Percentiles rank a stretch among this genome's conserved stretches.
Evolutionary conservation across 306 rosid species (phyloP).

Genomic region (Vachellia pachyceras): DNA sequence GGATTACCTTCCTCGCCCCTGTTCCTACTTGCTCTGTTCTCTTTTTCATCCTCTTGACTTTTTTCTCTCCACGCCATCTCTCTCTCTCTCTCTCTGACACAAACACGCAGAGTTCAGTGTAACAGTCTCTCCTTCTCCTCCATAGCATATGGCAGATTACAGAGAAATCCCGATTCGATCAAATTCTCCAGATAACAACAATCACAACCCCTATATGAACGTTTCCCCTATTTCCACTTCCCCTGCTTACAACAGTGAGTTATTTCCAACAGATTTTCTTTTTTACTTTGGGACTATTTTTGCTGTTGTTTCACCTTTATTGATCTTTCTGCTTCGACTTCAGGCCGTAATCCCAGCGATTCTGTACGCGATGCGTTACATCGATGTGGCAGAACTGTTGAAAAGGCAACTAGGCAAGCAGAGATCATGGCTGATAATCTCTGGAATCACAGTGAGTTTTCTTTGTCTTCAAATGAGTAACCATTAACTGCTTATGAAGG

Average conservation of each 20-base stretch:
- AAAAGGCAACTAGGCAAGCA: slow-evolving; percentile 61
- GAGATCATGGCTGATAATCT: slow-evolving; percentile 58
- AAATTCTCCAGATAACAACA: not conserved
- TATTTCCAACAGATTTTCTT: not conserved
- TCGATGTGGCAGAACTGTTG: slow-evolving; percentile 62
- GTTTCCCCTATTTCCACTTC: not conserved
- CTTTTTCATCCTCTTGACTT: no score
- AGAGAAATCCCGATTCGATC: not conserved
- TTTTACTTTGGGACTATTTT: not conserved
- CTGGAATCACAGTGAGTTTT: slow-evolving; percentile 75
- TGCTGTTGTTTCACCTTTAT: slow-evolving; percentile 6
- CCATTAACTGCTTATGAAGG: not conserved
- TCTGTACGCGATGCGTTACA: slow-evolving; percentile 46
- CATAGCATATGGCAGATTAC: not conserved
- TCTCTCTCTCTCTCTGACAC: no score
- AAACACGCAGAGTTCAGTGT: not conserved
- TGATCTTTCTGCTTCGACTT: slow-evolving; percentile 1
- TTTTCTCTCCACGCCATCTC: no score
- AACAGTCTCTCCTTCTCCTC: not conserved
- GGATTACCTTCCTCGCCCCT: no score
- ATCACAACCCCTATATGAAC: not conserved
- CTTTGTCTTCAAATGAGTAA: not conserved
- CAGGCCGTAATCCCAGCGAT: slow-evolving; percentile 54
- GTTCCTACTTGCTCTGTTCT: no score
- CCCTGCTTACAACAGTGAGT: not conserved